phyloP scores from a whole-genome alignment of 2,329 filamentous ascomycete species.

The Trichophyton verrucosum region DNA sequence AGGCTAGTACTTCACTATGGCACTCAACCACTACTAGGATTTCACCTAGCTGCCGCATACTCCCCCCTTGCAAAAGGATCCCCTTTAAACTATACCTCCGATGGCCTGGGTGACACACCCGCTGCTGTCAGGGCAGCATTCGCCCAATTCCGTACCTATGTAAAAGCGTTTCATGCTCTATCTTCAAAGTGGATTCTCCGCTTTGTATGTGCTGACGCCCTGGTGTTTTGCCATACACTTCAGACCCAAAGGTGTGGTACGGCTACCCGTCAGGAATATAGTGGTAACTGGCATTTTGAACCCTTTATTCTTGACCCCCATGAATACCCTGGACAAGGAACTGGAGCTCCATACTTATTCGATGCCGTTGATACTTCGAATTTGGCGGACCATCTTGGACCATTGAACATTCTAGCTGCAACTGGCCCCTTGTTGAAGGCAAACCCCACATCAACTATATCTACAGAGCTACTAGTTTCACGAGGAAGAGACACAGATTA shows the following conservation, averaged over 20 bases:
- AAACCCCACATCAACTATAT: conserved; percentile 36
- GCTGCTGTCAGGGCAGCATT: conserved; percentile 10
- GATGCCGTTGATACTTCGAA: conserved; percentile 47
- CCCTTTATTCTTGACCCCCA: conserved; percentile 32
- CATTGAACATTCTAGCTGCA: conserved; percentile 37
- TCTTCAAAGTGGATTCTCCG: conserved; percentile 31
- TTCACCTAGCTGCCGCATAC: conserved; percentile 43
- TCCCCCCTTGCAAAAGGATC: conserved; percentile 29
- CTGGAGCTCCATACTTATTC: conserved; percentile 34
- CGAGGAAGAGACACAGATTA: conserved; percentile 19
- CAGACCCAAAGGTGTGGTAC: conserved; percentile 27
- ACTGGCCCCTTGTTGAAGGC: conserved; percentile 37
- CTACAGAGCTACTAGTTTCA: conserved; percentile 37
- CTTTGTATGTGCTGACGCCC: conserved; percentile 38
- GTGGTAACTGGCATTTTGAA: conserved; percentile 30
- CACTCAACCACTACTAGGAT: conserved; percentile 43
- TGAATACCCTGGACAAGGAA: conserved; percentile 27
- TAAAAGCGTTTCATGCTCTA: conserved; percentile 13
- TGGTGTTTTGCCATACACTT: conserved; percentile 42
- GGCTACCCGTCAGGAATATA: conserved; percentile 30
- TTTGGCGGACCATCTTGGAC: conserved; percentile 34
- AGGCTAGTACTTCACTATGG: conserved; percentile 36
- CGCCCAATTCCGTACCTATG: conserved; percentile 18
- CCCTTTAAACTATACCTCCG: conserved; percentile 22
- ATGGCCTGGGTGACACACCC: neutral